Base-by-base conservation (phyloP, 805 yeast species). In the Tetrapisispora fleetii region DNA sequence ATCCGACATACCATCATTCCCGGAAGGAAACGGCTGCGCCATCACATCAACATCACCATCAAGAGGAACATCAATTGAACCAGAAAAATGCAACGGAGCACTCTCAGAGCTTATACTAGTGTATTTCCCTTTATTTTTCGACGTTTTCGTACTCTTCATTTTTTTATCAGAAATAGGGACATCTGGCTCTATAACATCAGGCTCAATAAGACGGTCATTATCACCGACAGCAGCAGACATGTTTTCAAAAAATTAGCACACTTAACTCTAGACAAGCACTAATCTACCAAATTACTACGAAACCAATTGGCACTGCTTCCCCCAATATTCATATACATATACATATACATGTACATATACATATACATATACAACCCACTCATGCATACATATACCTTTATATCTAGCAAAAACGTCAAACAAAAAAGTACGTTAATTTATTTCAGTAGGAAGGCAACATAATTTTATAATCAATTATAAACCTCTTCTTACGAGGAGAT, bases 391-490 rank as follows among this genome's bases (percentile, higher is more conserved):
- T n/a, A n/a, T n/a, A n/a, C n/a, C n/a, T n/a, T n/a, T n/a, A n/a
- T n/a, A n/a, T n/a, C n/a, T n/a, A n/a, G n/a, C n/a, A n/a, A n/a
- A 37, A 18, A 37, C 13, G 14, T n/a, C 8, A 35, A 37, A 37
- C 13, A n/a, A 17, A 17, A 38, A 21, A 21, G 10, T 38, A 24
- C 24, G 43, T 40, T 40, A 40, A 27, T 17, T 43, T 43, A 43
- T 24, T 36, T 65, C 70, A 66, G 70, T 64, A 65, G 70, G 70
- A 66, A 66, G 68, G 70, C 70, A 66, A 65, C 70, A 65, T 60
- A 58, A 54, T 63, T 59, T 66, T 63, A 56, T 64, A 65, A 65
- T 64, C 67, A 56, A 53, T 56, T 41, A 51, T 4, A 48, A 50
- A 49, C 46, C 49, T 37, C 55, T 30, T 14, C n/a, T 18, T 33